These are phyloP conservation scores for Tylopilus sp. DNA, from an alignment of 1,284 basidiomycete genomes.

Conservation along the genomic window DNA sequence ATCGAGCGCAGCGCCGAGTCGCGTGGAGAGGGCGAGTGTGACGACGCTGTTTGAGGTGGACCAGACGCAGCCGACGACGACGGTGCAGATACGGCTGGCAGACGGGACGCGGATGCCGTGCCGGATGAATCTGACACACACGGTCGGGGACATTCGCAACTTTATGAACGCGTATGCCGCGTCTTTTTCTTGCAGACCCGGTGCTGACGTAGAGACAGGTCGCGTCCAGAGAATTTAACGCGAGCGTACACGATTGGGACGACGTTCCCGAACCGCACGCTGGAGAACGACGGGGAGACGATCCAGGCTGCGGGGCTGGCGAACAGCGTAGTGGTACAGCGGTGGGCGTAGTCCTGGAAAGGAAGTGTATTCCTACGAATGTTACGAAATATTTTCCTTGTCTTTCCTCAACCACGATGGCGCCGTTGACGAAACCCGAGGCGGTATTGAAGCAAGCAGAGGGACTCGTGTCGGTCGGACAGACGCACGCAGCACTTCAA, in stretches of 20 bases:
- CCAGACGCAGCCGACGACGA: slow-evolving; percentile 75
- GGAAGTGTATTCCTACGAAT: slow-evolving; percentile 20
- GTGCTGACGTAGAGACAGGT: slow-evolving; percentile 41
- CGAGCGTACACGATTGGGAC: slow-evolving; percentile 75
- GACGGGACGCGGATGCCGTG: slow-evolving; percentile 90
- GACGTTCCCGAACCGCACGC: slow-evolving; percentile 77
- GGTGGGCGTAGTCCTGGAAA: slow-evolving; percentile 50
- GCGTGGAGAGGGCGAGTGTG: slow-evolving; percentile 39
- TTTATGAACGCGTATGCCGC: slow-evolving; percentile 85
- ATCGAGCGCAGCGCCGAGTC: background rate
- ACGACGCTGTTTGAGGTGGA: slow-evolving; percentile 77
- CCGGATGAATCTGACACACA: slow-evolving; percentile 89
- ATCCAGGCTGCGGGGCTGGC: slow-evolving; percentile 70
- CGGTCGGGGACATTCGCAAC: slow-evolving; percentile 77
- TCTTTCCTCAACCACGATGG: slow-evolving; percentile 46
- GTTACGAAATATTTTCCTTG: background rate
- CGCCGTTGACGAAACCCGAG: slow-evolving; percentile 87
- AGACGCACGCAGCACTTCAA: slow-evolving; percentile 83
- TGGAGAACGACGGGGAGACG: slow-evolving; percentile 66
- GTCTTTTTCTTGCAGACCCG: background rate
- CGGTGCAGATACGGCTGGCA: slow-evolving; percentile 84
- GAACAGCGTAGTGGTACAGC: slow-evolving; percentile 84
- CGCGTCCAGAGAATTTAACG: slow-evolving; percentile 63
- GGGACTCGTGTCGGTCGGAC: slow-evolving; percentile 86
- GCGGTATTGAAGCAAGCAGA: slow-evolving; percentile 89